Evolutionary conservation across 176 grass and related monocot species (phyloP).

Genomic region (Thinopyrum elongatum): DNA sequence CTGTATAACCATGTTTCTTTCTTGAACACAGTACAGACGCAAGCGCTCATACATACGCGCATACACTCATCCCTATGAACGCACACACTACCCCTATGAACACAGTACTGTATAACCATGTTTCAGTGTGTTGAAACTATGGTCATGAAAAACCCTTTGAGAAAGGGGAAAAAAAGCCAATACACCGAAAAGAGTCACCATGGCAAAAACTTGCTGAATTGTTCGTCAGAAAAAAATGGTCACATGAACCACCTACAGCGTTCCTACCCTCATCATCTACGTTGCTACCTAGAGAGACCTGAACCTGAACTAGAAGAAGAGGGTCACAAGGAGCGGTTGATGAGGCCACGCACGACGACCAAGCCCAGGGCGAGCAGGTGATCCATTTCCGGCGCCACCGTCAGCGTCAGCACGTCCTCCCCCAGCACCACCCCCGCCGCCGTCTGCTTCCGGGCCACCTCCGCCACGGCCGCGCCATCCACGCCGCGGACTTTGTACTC

Average conservation of each 20-base stretch:
- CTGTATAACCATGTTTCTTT: too few relatives aligned
- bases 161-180: neutral
- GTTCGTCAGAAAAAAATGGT: neutral
- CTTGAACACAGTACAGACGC: too few relatives aligned
- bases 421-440: slow-evolving; percentile 42
- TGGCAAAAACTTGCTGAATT: neutral
- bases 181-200: neutral
- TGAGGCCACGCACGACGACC: slow-evolving; percentile 65
- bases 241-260: neutral
- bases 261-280: neutral
- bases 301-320: neutral
- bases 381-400: slow-evolving; percentile 49
- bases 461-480: slow-evolving; percentile 13
- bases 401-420: slow-evolving; percentile 61
- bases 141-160: neutral
- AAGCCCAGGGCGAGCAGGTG: slow-evolving; percentile 60
- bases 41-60: too few relatives aligned
- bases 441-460: slow-evolving; percentile 47
- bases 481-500: slow-evolving; percentile 30
- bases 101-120: too few relatives aligned
- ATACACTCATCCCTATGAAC: too few relatives aligned
- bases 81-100: too few relatives aligned
- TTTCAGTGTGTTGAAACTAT: neutral
- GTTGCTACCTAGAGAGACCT: neutral
- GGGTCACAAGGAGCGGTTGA: slow-evolving; percentile 31